phyloP scores from a whole-genome alignment of 352 stramenopile genomes.

The Peronospora farinosa region DNA sequence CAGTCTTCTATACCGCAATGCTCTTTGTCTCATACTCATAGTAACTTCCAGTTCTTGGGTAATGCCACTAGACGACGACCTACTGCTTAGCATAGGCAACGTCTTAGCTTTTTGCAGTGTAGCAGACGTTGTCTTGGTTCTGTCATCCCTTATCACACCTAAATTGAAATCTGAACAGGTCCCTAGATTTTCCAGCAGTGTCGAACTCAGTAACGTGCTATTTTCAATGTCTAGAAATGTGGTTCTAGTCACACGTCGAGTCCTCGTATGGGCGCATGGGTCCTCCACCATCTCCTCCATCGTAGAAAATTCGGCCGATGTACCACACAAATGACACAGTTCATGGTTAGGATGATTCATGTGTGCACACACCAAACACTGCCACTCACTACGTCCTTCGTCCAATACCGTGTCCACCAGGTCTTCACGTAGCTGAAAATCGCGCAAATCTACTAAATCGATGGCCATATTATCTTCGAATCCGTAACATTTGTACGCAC shows the following conservation, averaged over 20 bases:
- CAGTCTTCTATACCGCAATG: slow-evolving; percentile 49
- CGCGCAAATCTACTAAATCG: slow-evolving; percentile 46
- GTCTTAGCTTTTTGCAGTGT: slow-evolving; percentile 29
- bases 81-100: slow-evolving; percentile 23
- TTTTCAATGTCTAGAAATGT: slow-evolving; percentile 30
- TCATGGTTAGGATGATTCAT: slow-evolving; percentile 67
- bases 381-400: slow-evolving; percentile 55
- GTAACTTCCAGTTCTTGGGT: slow-evolving; percentile 26
- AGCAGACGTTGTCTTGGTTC: slow-evolving; percentile 8
- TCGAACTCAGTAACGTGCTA: slow-evolving; percentile 26
- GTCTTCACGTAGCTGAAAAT: slow-evolving; percentile 53
- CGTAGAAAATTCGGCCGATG: slow-evolving; percentile 46
- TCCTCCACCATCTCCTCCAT: slow-evolving; percentile 37
- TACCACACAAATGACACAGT: slow-evolving; percentile 56
- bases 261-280: slow-evolving; percentile 8
- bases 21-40: slow-evolving; percentile 43
- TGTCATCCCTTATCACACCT: slow-evolving; percentile 4
- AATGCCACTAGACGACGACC: slow-evolving; percentile 18
- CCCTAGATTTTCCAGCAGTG: slow-evolving; percentile 24
- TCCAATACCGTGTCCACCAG: slow-evolving; percentile 62
- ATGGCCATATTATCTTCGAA: slow-evolving; percentile 40
- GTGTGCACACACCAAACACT: slow-evolving; percentile 68
- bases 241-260: slow-evolving; percentile 20
- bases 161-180: slow-evolving; percentile 9
- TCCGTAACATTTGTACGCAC: slow-evolving; percentile 31